These are phyloP conservation scores for Arthrobotrys conoides DNA, from an alignment of 2,329 filamentous ascomycete species.

Conservation along the genomic window DNA sequence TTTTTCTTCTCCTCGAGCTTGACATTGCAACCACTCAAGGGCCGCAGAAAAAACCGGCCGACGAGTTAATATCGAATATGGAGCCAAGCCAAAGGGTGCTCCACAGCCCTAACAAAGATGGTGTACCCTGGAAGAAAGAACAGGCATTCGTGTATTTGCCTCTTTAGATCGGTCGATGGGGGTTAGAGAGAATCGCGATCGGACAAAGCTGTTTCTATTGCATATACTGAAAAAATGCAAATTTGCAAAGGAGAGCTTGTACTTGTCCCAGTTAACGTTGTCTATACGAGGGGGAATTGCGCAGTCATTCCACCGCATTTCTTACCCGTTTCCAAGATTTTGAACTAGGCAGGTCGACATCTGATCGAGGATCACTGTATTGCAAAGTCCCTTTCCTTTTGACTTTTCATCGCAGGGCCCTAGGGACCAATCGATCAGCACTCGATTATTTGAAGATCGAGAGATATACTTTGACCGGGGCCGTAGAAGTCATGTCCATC, in stretches of 20 bases:
- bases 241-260: background rate
- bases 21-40: constrained; percentile 16
- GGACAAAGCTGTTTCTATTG: constrained; percentile 21
- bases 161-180: constrained; percentile 53
- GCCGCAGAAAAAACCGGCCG: constrained; percentile 39
- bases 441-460: constrained; percentile 49
- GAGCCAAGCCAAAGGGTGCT: constrained; percentile 31
- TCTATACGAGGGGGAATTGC: constrained; percentile 23
- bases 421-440: constrained; percentile 46
- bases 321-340: background rate
- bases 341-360: constrained; percentile 58
- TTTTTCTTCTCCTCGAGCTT: constrained; percentile 3
- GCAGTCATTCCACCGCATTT: constrained; percentile 50
- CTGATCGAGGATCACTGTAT: constrained; percentile 6
- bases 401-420: background rate
- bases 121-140: constrained; percentile 16
- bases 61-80: constrained; percentile 52
- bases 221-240: constrained; percentile 23
- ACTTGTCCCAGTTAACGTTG: background rate
- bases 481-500: constrained; percentile 3
- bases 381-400: constrained; percentile 15
- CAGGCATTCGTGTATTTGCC: constrained; percentile 41
- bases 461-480: constrained; percentile 40
- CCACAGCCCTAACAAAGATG: constrained; percentile 40
- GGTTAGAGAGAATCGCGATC: constrained; percentile 41